These are phyloP conservation scores for Hysterangium stoloniferum DNA, from an alignment of 768 basidiomycete genomes.

Conservation along the genomic window DNA sequence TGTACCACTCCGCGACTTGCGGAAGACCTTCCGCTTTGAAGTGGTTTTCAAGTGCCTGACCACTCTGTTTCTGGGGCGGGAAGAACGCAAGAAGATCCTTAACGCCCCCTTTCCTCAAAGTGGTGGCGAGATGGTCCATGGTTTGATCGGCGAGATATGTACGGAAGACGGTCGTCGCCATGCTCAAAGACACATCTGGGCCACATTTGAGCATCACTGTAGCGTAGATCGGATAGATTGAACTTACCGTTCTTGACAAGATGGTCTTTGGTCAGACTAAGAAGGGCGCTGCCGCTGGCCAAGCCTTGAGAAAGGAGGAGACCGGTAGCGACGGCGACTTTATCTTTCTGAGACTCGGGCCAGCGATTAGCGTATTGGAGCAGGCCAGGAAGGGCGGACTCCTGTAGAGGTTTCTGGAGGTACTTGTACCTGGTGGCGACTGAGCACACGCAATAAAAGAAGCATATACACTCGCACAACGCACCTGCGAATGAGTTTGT, in stretches of 20 bases:
- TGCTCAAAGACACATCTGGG: conserved; percentile 67
- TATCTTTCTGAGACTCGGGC: conserved; percentile 68
- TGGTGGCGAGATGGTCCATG: conserved; percentile 80
- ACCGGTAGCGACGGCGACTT: conserved; percentile 74
- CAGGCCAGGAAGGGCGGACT: conserved; percentile 69
- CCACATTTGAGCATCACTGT: not conserved
- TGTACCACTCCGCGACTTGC: conserved; percentile 89
- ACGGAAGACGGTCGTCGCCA: conserved; percentile 73
- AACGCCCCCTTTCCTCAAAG: conserved; percentile 80
- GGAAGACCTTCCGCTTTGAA: conserved; percentile 76
- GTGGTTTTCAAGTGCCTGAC: conserved; percentile 70
- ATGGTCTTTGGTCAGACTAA: conserved; percentile 85
- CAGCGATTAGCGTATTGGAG: conserved; percentile 89
- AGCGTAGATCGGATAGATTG: not conserved
- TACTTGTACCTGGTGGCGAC: conserved; percentile 79
- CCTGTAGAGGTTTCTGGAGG: conserved; percentile 94
- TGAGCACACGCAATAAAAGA: conserved; percentile 8
- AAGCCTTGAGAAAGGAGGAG: conserved; percentile 81
- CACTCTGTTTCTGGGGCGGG: conserved; percentile 73
- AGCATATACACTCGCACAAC: conserved; percentile 12
- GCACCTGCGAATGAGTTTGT: conserved; percentile 92
- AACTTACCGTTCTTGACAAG: conserved; percentile 84
- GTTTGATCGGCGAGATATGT: conserved; percentile 74
- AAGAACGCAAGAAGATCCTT: conserved; percentile 85
- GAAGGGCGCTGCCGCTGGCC: conserved; percentile 67